Evolutionary conservation across 192 early-diverging fungal species (phyloP), one percentile per base, ranked within the genome.

Genomic region (Coemansia sp.): DNA sequence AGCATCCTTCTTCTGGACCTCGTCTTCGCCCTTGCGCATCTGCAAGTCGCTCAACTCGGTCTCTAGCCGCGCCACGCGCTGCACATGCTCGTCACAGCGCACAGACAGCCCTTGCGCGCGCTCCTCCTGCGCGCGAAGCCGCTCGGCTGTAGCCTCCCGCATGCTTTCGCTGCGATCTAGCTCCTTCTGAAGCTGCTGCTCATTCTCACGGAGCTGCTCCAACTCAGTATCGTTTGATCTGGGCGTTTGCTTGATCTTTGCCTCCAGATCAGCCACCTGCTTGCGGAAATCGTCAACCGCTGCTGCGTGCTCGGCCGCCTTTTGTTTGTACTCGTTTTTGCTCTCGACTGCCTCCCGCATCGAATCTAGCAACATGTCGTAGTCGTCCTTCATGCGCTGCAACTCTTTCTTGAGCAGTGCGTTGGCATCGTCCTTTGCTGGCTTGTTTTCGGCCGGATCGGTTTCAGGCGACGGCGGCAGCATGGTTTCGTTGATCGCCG

Each of bases 1-100:
- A 17, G 60, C n/a, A 18, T 69, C 57, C 38, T 37, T 28, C 37
- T 18, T 28, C 48, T 53, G 26, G 17, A 25, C 21, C 10, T 48
- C 55, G 1, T 49, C 56, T 15, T 44, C 40, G 23, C 17, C 46
- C 44, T 42, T 24, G 48, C 58, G 46, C 34, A 51, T 40, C 21
- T 65, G 69, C 24, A 77, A 18, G 26, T 71, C 74, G 21, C 58
- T 44, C 20, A 77, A 17, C 66, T 79, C 76, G 2, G 60, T 69
- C 36, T 79, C 76, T 3, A 73, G 53, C 36, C 71, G 63, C 17
- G 76, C 76, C 4, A 60, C 26, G 15, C 66, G 70, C 51, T 79
- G 70, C 6, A 36, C 66, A 15, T 73, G 70, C 44, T 73, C 70
- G 38, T 79, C 76, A 47, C 61, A 67, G 14, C 47, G 54, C 14